Evolutionary conservation across 495 filamentous ascomycete species (phyloP), one percentile per base, ranked within the genome.

Genomic region (Penicillium pancosmium): DNA sequence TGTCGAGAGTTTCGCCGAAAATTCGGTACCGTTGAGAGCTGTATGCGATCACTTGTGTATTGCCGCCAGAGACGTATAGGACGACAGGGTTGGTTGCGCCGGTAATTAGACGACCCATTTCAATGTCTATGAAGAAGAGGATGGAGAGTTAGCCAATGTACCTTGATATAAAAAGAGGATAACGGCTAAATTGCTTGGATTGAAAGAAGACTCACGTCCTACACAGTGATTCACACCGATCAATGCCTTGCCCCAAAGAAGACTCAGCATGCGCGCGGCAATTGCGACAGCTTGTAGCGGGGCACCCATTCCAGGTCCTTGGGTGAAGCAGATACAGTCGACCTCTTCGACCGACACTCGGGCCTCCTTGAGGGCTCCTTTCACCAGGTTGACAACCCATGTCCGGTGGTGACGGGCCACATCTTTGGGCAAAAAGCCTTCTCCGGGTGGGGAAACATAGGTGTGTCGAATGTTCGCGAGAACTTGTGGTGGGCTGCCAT

Each of bases 31-130:
- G 83, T 69, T 92, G 91, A 50, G 91, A 86, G 48, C 91, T 91
- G 79, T 98, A 98, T 33, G 94, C 94, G 63, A 98, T 98, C 8
- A 98, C 93, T 74, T 98, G 95, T 34, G 93, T 97, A 79, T 98
- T 98, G 54, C 94, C 94, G 55, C 94, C 94, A 16, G 88, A 92
- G 35, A 98, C 94, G 77, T 98, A 98, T 44, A 98, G 80, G 27
- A 98, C 94, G 25, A 97, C 90, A 1, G 94, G 94, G 74, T 97
- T 92, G n/a, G 79, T 68, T 13, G 95, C 91, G 54, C 90, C 90
- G 18, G 94, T 98, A 70, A 98, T 96, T 51, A 90, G 83, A 38
- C 94, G 84, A 25, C 94, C 94, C 94, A 98, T 98, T 79, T 98
- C 94, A 50, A 98, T 97, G 63, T 91, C 85, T 87, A 59, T 3